Evolutionary conservation across 768 basidiomycete genomes (phyloP).

Genomic region (Dendrothele bispora): DNA sequence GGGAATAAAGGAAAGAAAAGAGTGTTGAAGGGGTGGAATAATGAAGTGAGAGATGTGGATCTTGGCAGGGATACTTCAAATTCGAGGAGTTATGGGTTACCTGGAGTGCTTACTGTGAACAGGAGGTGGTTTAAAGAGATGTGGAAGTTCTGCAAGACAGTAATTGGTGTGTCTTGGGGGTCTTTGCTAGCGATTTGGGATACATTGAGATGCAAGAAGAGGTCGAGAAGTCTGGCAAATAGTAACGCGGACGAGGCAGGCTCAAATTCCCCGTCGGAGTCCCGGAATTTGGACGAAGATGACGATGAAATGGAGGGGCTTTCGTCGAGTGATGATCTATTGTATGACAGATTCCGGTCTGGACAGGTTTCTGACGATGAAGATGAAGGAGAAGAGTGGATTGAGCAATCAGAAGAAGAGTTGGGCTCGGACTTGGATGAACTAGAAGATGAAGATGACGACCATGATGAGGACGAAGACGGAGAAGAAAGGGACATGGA

Average conservation of each 20-base stretch:
- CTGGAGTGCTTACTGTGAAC: constrained; percentile 6
- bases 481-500: constrained; percentile 36
- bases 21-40: constrained; percentile 37
- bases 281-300: too few relatives aligned
- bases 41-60: constrained; percentile 50
- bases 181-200: constrained; percentile 9
- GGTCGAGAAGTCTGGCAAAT: too few relatives aligned
- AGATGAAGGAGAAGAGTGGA: constrained; percentile 22
- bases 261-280: too few relatives aligned
- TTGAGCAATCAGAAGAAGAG: constrained; percentile 24
- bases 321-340: constrained; percentile 34
- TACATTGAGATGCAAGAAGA: constrained; percentile 15
- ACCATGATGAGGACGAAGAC: constrained; percentile 26
- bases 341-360: constrained; percentile 58
- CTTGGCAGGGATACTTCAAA: constrained; percentile 39
- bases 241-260: too few relatives aligned
- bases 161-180: background rate
- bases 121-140: constrained; percentile 3
- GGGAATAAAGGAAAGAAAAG: constrained; percentile 21
- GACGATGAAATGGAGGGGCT: constrained; percentile 20
- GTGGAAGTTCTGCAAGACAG: background rate
- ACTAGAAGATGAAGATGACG: constrained; percentile 21
- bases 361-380: constrained; percentile 54
- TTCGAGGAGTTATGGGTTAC: constrained; percentile 13
- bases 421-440: constrained; percentile 27